Conservation (phyloP, 495 filamentous ascomycete genomes). For the Jackrogersella multiformis region DNA sequence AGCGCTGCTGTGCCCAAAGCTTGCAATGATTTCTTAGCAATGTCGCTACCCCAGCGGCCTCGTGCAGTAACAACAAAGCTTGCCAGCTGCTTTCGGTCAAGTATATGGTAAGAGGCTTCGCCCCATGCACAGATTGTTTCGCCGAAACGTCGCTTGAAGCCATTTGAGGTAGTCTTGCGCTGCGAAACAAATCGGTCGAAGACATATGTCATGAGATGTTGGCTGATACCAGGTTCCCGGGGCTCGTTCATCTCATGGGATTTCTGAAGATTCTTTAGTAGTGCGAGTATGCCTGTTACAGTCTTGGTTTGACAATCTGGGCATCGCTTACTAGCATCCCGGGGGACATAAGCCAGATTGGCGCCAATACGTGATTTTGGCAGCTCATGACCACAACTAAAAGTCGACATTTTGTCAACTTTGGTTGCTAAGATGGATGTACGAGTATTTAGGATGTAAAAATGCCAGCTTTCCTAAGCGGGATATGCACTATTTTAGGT, state of each 20-base stretch:
- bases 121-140: constrained; percentile 5
- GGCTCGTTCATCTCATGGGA: neutral
- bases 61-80: constrained; percentile 5
- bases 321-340: constrained; percentile 14
- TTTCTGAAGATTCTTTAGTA: constrained; percentile 10
- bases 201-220: constrained; percentile 16
- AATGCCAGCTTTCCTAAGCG: no score
- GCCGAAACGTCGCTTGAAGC: constrained; percentile 10
- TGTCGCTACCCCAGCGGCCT: constrained; percentile 27
- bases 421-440: no score
- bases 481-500: no score
- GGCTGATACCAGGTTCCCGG: constrained; percentile 5
- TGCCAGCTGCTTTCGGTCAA: constrained; percentile 10
- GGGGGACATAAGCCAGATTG: constrained; percentile 21
- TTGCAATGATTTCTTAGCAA: constrained; percentile 4
- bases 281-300: neutral
- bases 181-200: constrained; percentile 27
- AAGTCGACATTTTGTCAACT: constrained; percentile 12
- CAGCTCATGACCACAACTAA: constrained; percentile 23
- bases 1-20: constrained; percentile 12
- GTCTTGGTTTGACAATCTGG: constrained; percentile 27
- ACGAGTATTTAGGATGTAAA: no score
- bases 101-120: neutral
- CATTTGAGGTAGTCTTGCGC: constrained; percentile 2
- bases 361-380: constrained; percentile 31